phyloP scores from a whole-genome alignment of 2,329 filamentous ascomycete species.

The Chrysoporthe cubensis region DNA sequence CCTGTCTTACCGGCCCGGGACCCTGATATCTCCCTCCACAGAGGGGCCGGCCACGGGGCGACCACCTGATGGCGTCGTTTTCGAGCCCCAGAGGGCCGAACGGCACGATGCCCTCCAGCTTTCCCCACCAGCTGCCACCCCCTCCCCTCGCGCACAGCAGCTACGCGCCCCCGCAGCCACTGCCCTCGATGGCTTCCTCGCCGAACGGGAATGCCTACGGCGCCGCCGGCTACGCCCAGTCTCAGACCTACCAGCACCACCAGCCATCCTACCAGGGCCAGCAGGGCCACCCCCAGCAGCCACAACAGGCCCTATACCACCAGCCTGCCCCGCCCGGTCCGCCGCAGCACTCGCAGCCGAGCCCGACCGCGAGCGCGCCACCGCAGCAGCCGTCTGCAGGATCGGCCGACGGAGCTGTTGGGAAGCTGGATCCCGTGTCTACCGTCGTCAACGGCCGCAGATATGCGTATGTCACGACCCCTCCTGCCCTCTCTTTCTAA shows the following conservation, averaged over 20 bases:
- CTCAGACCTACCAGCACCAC: conserved; percentile 27
- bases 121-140: conserved; percentile 26
- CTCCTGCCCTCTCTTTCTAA: neutral
- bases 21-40: neutral
- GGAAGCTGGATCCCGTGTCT: conserved; percentile 25
- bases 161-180: conserved; percentile 21
- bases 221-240: conserved; percentile 21
- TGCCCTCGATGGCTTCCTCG: conserved; percentile 28
- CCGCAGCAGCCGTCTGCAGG: conserved; percentile 20
- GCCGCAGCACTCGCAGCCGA: conserved; percentile 20
- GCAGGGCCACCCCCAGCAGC: conserved; percentile 24
- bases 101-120: conserved; percentile 26
- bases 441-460: conserved; percentile 24
- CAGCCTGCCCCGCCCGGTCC: conserved; percentile 19
- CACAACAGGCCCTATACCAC: conserved; percentile 24
- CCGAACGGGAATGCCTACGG: conserved; percentile 24
- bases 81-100: conserved; percentile 25
- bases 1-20: neutral
- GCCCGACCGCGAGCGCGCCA: conserved; percentile 18
- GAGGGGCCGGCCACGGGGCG: neutral
- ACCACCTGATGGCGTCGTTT: conserved; percentile 25
- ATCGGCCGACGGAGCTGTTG: conserved; percentile 1
- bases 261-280: conserved; percentile 26
- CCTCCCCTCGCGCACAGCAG: conserved; percentile 23
- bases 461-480: conserved; percentile 24